A percentile compares a stretch with the other conserved stretches of the same genome.
Evolutionary conservation across 2,329 filamentous ascomycete species (phyloP).

Genomic region (Xylariaceae sp.): DNA sequence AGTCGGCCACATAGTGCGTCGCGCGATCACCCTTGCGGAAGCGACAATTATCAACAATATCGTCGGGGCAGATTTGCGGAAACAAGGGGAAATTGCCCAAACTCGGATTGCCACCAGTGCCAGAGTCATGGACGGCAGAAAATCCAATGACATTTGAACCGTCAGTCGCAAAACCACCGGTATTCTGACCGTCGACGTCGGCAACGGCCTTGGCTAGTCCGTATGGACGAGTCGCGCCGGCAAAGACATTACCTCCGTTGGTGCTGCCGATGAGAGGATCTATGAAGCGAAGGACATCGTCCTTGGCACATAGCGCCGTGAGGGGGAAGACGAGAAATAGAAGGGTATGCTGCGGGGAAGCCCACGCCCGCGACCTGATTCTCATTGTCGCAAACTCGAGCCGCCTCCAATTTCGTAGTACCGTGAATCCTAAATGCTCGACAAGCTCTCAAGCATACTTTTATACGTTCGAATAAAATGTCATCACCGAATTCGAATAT

Average conservation of each 20-base stretch:
- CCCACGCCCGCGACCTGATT: slow-evolving; percentile 1
- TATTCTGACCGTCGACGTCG: slow-evolving; percentile 44
- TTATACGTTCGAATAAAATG: neutral
- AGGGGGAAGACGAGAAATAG: slow-evolving; percentile 16
- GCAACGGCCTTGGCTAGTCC: slow-evolving; percentile 53
- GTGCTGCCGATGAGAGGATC: slow-evolving; percentile 51
- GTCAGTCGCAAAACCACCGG: slow-evolving; percentile 43
- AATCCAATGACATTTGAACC: slow-evolving; percentile 47
- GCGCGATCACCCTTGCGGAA: slow-evolving; percentile 47
- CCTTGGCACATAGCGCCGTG: slow-evolving; percentile 7
- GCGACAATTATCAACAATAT: slow-evolving; percentile 51
- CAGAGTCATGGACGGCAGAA: slow-evolving; percentile 41
- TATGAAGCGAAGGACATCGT: slow-evolving; percentile 28
- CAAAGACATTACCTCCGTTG: slow-evolving; percentile 54
- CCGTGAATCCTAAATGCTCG: neutral
- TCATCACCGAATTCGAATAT: neutral
- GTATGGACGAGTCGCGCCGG: slow-evolving; percentile 51
- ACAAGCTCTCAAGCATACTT: neutral
- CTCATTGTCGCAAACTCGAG: neutral
- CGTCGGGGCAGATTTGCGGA: slow-evolving; percentile 38
- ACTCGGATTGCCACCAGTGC: slow-evolving; percentile 41
- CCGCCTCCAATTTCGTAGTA: neutral
- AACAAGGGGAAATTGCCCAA: slow-evolving; percentile 45
- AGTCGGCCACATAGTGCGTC: slow-evolving; percentile 36
- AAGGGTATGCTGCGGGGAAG: slow-evolving; percentile 11